phyloP scores from a whole-genome alignment of 2,329 filamentous ascomycete genomes.

The Alternaria metachromatica region DNA sequence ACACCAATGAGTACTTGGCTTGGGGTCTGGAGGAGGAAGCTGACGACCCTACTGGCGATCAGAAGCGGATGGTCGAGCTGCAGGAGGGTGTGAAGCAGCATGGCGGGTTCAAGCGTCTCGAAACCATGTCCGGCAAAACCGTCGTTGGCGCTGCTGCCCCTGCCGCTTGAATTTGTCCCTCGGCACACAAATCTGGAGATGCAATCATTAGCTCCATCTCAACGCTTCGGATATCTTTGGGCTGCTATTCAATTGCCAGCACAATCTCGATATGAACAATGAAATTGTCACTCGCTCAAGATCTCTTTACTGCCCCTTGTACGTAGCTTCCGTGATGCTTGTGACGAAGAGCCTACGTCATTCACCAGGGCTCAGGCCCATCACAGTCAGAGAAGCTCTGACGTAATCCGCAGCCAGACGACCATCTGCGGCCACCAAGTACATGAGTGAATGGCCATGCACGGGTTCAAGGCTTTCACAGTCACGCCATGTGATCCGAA shows the following conservation, averaged over 20 bases:
- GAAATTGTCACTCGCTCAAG: not conserved
- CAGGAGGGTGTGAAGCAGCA: conserved; percentile 70
- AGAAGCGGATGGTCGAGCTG: conserved; percentile 74
- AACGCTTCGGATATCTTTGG: too few relatives aligned
- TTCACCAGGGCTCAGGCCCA: not conserved
- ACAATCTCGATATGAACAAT: too few relatives aligned
- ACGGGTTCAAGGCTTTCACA: too few relatives aligned
- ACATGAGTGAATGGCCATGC: too few relatives aligned
- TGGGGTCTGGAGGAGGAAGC: conserved; percentile 72
- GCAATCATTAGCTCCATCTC: too few relatives aligned
- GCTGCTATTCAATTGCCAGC: too few relatives aligned
- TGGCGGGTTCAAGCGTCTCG: conserved; percentile 68
- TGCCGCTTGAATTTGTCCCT: too few relatives aligned
- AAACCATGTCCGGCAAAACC: conserved; percentile 18
- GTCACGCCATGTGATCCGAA: too few relatives aligned
- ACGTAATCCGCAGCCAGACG: too few relatives aligned
- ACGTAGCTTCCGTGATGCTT: not conserved
- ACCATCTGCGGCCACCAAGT: too few relatives aligned
- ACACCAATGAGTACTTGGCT: conserved; percentile 73
- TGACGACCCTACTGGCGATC: conserved; percentile 71
- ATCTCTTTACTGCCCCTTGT: not conserved
- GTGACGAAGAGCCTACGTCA: not conserved
- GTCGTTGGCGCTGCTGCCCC: conserved; percentile 24
- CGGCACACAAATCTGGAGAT: too few relatives aligned
- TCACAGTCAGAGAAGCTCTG: not conserved